Evolutionary conservation across 306 rosid genomes (phyloP), one percentile per base, ranked within the genome.

Genomic region (Cyclanthera cordifolia): DNA sequence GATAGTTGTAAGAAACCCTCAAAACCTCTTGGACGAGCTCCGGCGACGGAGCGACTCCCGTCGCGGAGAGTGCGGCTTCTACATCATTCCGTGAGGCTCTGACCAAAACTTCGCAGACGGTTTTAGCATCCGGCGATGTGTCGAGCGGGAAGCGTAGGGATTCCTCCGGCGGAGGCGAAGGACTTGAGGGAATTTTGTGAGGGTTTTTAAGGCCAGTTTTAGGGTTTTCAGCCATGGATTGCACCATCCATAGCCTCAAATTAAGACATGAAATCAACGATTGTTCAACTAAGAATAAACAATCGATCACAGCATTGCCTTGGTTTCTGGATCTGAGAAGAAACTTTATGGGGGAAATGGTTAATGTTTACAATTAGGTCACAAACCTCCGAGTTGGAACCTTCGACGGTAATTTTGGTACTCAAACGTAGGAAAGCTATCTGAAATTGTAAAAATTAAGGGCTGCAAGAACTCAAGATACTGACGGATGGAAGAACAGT

Each of bases 1-100:
- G 93, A 52, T 78, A 72, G n/a, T 77, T 74, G 70, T 86, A 86
- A 8, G 85, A 84, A 30, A 79, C 75, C 39, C 72, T 76, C 5
- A 89, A 80, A 45, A 89, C 90, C 76, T 81, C 84, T 5, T 70
- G 50, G 8, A 79, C 79, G 17, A 73, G 41, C 3, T 86, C 86
- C 0, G 78, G 67, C 0, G 88, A 77, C 15, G 87, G 88, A 3
- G 43, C 37, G 16, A 89, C 72, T 34, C 82, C 82, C 5, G 85
- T 76, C 57, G 85, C 71, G 2, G 83, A 51, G 50, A 89, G 88
- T 2, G 83, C 76, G 1, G 79, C 15, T 16, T 78, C 84, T 16
- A 86, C 85, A 12, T 83, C 77, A 4, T 66, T 69, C 2, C 88
- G 88, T 0, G 90, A 82, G 50, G 78, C 47, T 10, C 83, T 78